Evolutionary conservation across 2,329 filamentous ascomycete genomes (phyloP), one percentile per base, ranked within the genome.

Genomic region (Hypoxylon sp.): DNA sequence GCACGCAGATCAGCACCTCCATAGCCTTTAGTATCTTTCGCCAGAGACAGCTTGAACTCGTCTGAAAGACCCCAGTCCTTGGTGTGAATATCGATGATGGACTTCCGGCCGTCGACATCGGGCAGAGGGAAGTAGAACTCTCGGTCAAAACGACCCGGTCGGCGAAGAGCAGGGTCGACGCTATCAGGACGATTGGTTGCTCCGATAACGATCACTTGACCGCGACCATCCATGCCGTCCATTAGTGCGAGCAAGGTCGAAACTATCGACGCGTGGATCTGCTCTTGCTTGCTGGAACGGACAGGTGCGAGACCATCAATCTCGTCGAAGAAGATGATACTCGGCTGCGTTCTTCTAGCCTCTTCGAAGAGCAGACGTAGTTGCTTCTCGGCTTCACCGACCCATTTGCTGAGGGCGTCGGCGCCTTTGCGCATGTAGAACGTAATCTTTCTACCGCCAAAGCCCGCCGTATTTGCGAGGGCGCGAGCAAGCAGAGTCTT

Each of bases 401-500:
- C 95, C 95, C 95, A 99, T 77, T 99, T 99, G 75, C 93, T 97
- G 61, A 99, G 80, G 13, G 93, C 93, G 82, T 99, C 95, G 20
- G 95, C 96, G 72, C 95, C 96, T 76, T 99, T 99, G 59, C 95
- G 89, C 95, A 99, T 99, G 76, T 98, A 99, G 69, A 99, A 99
- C 0, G 93, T 98, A 63, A 99, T 95, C 73, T 98, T 98, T 65
- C 89, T 88, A 18, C 94, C 94, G 46, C 94, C 90, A 10, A 90
- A 87, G 63, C 92, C 93, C 57, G 97, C 89, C 60, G 91, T 96
- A 53, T 95, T 96, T 46, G 96, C 93, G 42, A 99, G 81, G 37
- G 95, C 95, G 69, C 95, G 87, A 48, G 96, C 95, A 59, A 99
- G 84, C n/a, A 99, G 81, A 10, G 95, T 99, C 79, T 97, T 99